Conservation (phyloP, 257 asterid genomes). For the Parsonsia alboflavescens region DNA sequence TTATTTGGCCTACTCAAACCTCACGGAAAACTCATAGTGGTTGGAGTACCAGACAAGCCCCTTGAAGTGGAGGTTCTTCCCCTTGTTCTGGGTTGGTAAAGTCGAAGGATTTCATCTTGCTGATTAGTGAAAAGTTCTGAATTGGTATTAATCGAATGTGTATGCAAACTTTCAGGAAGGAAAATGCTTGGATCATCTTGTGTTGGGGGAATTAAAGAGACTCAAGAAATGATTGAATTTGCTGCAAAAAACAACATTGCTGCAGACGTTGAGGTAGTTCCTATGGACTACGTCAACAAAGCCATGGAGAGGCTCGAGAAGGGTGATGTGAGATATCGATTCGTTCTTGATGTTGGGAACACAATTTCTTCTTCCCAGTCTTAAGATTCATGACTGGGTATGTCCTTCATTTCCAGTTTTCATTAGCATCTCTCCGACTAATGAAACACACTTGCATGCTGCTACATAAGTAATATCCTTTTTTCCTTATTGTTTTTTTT, state of each 20-base stretch:
- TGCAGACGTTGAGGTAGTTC: conserved; percentile 1
- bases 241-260: conserved; percentile 18
- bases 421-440: too few species aligned
- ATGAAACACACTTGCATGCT: too few species aligned
- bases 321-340: conserved; percentile 13
- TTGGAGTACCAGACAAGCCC: conserved; percentile 27
- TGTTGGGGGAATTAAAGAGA: conserved; percentile 11
- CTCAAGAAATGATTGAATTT: conserved; percentile 20
- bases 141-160: not conserved
- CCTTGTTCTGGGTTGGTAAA: conserved; percentile 18
- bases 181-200: conserved; percentile 7
- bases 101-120: not conserved
- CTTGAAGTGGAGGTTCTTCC: conserved; percentile 24
- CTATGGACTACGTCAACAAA: conserved; percentile 6
- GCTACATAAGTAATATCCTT: too few species aligned
- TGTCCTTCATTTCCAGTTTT: too few species aligned
- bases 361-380: not conserved
- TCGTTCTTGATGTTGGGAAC: conserved; percentile 2
- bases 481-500: too few species aligned
- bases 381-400: too few species aligned
- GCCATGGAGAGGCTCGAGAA: conserved; percentile 7
- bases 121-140: too few species aligned
- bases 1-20: conserved; percentile 23
- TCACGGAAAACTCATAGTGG: conserved; percentile 26
- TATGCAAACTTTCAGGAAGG: conserved; percentile 7